phyloP scores from a whole-genome alignment of 768 basidiomycete species.

The Plicaturopsis crispa region DNA sequence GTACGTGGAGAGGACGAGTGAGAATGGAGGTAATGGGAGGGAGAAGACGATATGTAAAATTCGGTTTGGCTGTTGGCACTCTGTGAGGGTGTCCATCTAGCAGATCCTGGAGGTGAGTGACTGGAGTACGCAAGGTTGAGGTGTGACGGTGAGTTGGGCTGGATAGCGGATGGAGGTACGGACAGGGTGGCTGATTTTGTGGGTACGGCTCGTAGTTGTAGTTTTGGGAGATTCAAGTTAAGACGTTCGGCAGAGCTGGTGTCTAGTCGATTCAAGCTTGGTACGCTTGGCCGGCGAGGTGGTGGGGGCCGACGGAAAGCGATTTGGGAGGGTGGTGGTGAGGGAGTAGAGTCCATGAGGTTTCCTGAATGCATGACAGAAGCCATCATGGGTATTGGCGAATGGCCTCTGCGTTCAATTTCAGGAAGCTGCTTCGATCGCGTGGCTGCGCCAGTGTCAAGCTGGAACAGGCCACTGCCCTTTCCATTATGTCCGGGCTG shows the following conservation, averaged over 20 bases:
- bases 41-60: background rate
- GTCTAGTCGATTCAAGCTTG: constrained; percentile 53
- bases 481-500: constrained; percentile 21
- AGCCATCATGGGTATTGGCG: constrained; percentile 55
- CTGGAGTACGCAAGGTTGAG: constrained; percentile 54
- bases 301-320: constrained; percentile 44
- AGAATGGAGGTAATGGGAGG: constrained; percentile 11
- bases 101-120: constrained; percentile 47
- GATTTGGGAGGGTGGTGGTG: constrained; percentile 61
- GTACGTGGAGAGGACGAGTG: constrained; percentile 28
- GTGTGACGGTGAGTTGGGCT: constrained; percentile 19
- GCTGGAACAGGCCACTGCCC: constrained; percentile 55
- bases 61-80: background rate
- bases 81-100: constrained; percentile 23
- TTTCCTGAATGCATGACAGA: constrained; percentile 29
- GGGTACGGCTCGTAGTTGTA: constrained; percentile 54
- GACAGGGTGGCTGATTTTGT: constrained; percentile 51
- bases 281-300: constrained; percentile 52
- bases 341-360: constrained; percentile 43
- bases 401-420: constrained; percentile 44
- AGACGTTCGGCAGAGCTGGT: constrained; percentile 51
- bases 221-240: constrained; percentile 41
- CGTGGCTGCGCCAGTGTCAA: constrained; percentile 50
- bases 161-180: constrained; percentile 34
- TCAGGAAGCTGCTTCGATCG: constrained; percentile 47